These are phyloP conservation scores for Aspergillus taichungensis DNA, from an alignment of 495 filamentous ascomycete genomes.

Conservation along the genomic window DNA sequence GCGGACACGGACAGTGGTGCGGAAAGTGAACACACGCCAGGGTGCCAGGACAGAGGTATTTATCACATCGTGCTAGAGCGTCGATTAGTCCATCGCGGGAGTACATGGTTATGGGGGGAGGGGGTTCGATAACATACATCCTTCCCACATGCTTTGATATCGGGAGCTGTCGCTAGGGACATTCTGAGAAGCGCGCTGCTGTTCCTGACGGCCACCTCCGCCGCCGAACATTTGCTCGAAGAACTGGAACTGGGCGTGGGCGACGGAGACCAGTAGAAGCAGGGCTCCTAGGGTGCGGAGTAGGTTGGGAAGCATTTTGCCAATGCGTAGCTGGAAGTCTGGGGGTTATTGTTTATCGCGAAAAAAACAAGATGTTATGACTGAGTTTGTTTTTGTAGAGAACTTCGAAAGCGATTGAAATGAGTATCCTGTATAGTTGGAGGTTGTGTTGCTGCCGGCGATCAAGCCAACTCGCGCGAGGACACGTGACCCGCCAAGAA, in stretches of 20 bases:
- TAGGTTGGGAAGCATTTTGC: conserved; percentile 22
- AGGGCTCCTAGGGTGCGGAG: conserved; percentile 29
- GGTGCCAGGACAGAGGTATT: conserved; percentile 87
- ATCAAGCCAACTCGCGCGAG: conserved; percentile 6
- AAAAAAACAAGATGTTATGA: not conserved
- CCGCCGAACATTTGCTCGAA: conserved; percentile 76
- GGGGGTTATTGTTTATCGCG: not conserved
- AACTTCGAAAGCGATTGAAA: not conserved
- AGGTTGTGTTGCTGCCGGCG: not conserved
- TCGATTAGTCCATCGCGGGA: not conserved
- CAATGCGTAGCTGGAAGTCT: not conserved
- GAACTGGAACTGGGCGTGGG: conserved; percentile 72
- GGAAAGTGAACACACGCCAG: conserved; percentile 88
- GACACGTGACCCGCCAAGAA: conserved; percentile 27
- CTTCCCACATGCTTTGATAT: conserved; percentile 65
- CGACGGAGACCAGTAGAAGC: conserved; percentile 39
- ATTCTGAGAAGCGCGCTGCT: conserved; percentile 61
- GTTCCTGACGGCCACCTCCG: conserved; percentile 41
- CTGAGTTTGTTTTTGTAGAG: too few species aligned
- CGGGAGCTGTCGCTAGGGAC: conserved; percentile 65
- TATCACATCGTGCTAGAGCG: conserved; percentile 59
- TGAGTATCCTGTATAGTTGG: not conserved
- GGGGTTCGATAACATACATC: conserved; percentile 30
- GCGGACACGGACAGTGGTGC: conserved; percentile 87
- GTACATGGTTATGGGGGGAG: conserved; percentile 2